Evolutionary conservation across 352 stramenopile genomes (phyloP).

Genomic region (Pythium scleroteichum): DNA sequence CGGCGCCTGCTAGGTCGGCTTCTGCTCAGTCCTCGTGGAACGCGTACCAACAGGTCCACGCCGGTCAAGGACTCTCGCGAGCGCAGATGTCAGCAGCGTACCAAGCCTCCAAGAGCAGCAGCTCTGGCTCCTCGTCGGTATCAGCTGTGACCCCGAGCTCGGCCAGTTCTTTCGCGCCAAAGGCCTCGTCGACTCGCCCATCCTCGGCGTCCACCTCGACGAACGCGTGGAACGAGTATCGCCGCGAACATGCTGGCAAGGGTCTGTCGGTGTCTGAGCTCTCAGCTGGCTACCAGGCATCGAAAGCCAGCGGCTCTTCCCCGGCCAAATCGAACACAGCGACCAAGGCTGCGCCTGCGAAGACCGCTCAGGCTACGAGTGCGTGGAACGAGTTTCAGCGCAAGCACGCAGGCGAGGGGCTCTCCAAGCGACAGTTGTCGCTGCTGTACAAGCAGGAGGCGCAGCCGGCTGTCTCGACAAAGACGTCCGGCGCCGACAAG

Average conservation of each 20-base stretch:
- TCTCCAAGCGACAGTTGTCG: slow-evolving; percentile 2
- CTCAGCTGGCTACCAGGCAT: not conserved
- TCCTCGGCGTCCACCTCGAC: not conserved
- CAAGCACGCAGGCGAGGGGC: not conserved
- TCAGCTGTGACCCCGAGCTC: not conserved
- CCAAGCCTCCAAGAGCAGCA: slow-evolving; percentile 1
- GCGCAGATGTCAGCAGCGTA: not conserved
- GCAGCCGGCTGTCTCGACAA: no score
- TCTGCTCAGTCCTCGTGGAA: slow-evolving; percentile 3
- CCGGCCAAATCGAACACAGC: not conserved
- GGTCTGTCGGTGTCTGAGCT: not conserved
- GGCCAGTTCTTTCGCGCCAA: no score
- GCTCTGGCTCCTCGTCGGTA: not conserved
- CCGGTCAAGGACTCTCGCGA: not conserved
- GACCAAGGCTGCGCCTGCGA: not conserved
- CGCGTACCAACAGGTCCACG: not conserved
- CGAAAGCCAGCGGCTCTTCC: not conserved
- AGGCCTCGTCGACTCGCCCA: no score
- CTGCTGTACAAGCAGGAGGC: slow-evolving; percentile 3
- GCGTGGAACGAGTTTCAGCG: slow-evolving; percentile 14
- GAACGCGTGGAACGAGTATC: slow-evolving; percentile 6
- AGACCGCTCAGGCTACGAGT: not conserved
- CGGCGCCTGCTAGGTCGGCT: not conserved
- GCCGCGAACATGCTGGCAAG: not conserved
- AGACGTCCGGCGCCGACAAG: not conserved